Percentiles rank a stretch among this genome's conserved stretches.
Conservation (phyloP, 139 green algal species). For the Picochlorum sp. region DNA sequence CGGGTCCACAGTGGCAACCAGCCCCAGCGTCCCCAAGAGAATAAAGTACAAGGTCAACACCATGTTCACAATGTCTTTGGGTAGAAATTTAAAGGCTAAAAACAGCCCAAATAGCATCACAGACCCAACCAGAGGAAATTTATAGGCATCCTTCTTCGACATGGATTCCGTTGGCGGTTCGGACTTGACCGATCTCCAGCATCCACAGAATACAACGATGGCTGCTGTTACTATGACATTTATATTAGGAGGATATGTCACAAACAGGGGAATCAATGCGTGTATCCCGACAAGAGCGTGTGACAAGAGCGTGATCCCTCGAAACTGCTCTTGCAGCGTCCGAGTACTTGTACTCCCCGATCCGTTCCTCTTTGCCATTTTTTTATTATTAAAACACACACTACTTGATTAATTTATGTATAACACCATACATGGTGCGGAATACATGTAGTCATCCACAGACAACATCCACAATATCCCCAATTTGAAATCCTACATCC, state of each 20-base stretch:
- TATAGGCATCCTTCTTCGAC: slow-evolving; percentile 85
- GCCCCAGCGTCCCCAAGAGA: slow-evolving; percentile 70
- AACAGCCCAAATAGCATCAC: slow-evolving; percentile 92
- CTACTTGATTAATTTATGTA: no score
- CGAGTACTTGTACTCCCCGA: background rate
- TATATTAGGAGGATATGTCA: slow-evolving; percentile 40
- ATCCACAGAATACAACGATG: slow-evolving; percentile 75
- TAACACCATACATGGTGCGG: no score
- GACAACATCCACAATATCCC: slow-evolving; percentile 73
- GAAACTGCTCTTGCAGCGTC: background rate
- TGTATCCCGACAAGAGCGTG: slow-evolving; percentile 19
- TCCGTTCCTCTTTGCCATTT: no score
- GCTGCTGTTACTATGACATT: slow-evolving; percentile 79
- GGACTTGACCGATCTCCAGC: slow-evolving; percentile 70
- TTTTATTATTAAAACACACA: no score
- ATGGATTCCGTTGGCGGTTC: slow-evolving; percentile 62
- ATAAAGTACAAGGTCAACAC: slow-evolving; percentile 85
- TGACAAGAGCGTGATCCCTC: background rate
- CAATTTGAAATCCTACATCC: slow-evolving; percentile 77
- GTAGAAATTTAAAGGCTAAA: slow-evolving; percentile 90
- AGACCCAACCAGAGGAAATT: slow-evolving; percentile 89
- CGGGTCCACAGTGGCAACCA: slow-evolving; percentile 51
- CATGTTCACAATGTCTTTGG: slow-evolving; percentile 72
- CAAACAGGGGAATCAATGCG: slow-evolving; percentile 19
- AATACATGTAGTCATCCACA: slow-evolving; percentile 18